These are phyloP conservation scores for Phytopythium sindhum DNA, from an alignment of 352 stramenopile genomes.

Conservation along the genomic window DNA sequence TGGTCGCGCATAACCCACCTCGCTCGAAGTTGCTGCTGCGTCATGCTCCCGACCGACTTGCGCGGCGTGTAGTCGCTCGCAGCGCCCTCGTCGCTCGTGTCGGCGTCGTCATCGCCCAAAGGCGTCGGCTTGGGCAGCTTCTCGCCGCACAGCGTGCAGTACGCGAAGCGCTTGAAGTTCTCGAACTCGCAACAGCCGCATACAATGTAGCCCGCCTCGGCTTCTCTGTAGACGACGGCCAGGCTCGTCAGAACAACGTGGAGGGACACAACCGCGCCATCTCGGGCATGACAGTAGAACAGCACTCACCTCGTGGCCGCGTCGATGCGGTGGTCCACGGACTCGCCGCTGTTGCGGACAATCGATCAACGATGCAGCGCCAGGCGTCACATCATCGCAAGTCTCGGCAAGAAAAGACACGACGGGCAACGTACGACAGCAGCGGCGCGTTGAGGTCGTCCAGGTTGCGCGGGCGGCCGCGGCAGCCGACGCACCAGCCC, in stretches of 20 bases:
- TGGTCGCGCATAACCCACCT: background rate
- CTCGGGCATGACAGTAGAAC: background rate
- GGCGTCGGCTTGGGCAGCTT: conserved; percentile 29
- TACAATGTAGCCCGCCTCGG: conserved; percentile 40
- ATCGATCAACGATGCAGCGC: background rate
- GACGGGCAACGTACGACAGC: conserved; percentile 24
- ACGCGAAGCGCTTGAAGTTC: conserved; percentile 67
- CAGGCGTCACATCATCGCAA: background rate
- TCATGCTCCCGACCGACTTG: conserved; percentile 9
- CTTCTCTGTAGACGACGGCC: conserved; percentile 27
- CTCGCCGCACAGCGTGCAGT: conserved; percentile 66
- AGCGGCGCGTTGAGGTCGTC: conserved; percentile 48
- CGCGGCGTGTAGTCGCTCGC: conserved; percentile 2
- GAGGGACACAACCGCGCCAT: no score
- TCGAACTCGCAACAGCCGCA: conserved; percentile 63
- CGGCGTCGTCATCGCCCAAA: conserved; percentile 20
- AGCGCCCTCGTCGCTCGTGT: background rate
- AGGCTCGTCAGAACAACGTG: background rate
- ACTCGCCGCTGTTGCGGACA: conserved; percentile 21
- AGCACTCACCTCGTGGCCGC: conserved; percentile 34
- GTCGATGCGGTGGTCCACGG: conserved; percentile 62
- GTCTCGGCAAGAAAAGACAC: background rate
- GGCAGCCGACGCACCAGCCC: conserved; percentile 49
- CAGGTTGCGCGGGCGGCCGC: conserved; percentile 25
- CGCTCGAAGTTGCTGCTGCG: conserved; percentile 10